Evolutionary conservation across 1,139 yeast species (phyloP).

Genomic region (Torulaspora globosa): DNA sequence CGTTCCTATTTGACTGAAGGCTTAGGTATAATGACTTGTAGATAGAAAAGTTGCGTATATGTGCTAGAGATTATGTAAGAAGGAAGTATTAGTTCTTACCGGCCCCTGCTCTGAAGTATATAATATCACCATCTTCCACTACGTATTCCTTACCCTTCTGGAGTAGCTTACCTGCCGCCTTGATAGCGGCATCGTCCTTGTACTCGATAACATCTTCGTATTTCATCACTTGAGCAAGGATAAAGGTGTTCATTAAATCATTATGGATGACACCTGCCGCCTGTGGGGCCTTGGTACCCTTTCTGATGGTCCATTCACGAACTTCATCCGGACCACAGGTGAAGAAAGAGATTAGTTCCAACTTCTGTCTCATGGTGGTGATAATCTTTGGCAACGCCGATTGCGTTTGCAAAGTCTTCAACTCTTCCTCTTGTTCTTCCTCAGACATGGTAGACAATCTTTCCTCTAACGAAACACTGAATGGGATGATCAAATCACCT

Average conservation of each 20-base stretch:
- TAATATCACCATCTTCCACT: conserved; percentile 87
- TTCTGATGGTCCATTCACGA: conserved; percentile 87
- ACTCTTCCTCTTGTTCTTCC: conserved; percentile 89
- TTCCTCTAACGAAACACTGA: conserved; percentile 90
- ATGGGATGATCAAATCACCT: conserved; percentile 91
- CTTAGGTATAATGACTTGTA: conserved; percentile 14
- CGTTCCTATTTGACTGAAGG: conserved; percentile 46
- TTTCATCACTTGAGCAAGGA: conserved; percentile 79
- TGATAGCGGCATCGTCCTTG: conserved; percentile 80
- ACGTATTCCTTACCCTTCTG: conserved; percentile 97
- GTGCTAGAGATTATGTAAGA: conserved; percentile 2
- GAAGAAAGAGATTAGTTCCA: conserved; percentile 77
- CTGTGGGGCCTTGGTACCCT: conserved; percentile 79
- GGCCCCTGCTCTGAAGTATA: conserved; percentile 94
- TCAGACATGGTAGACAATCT: conserved; percentile 85
- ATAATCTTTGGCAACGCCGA: conserved; percentile 89
- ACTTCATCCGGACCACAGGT: conserved; percentile 84
- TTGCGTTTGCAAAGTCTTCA: conserved; percentile 76
- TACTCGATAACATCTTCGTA: conserved; percentile 77
- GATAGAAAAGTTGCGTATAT: conserved; percentile 9
- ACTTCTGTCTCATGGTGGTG: conserved; percentile 74
- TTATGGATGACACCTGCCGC: conserved; percentile 87
- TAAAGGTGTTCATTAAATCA: conserved; percentile 73
- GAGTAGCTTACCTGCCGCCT: conserved; percentile 88
- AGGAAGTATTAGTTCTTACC: conserved; percentile 59